Base-by-base conservation (phyloP, 441 rosid genomes). In the Adansonia rubrostipa region DNA sequence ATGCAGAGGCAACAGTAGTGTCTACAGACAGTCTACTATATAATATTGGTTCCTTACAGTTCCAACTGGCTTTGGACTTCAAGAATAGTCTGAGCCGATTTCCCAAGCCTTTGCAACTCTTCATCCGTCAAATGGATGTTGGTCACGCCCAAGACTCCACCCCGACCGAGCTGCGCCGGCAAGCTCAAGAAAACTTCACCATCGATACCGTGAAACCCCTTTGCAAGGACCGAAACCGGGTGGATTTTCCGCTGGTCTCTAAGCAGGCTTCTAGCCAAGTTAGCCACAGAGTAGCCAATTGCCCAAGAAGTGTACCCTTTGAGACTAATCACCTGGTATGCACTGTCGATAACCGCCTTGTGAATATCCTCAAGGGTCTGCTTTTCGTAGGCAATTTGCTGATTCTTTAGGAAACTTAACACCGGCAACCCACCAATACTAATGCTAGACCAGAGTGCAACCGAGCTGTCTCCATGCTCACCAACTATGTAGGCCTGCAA, bases 261-360 rank as follows among this genome's bases (percentile, higher is more conserved):
- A 28, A 95, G 87, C 19, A 95, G 65, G 65, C 92, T 79, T 0
- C 93, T 85, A 19, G 97, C 97, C 79, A 95, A 80, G 80, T 68
- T 93, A 13, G 97, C 94, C 3, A 85, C 99, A 0, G 99, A 95
- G 84, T 95, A 95, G 15, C 99, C 99, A 63, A 93, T 93, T 9
- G 98, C 98, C 98, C 98, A 95, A 15, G 94, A 92, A 6, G 98
- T 95, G 85, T 93, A 93, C 45, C 97, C 97, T 78, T 95, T 95
- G 48, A 95, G 94, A 10, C 79, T 83, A 3, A 95, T 95, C 61
- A 95, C 98, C 71, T 95, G 96, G 36, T 95, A 90, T 4, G 98
- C 98, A 48, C 97, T 79, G 5, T 86, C 79, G 5, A 89, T 82
- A 0, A 95, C 98, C 1, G 77, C 84, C 77, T 87, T 89, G 87